Conservation (phyloP, 1,284 basidiomycete species). For the Apiotrichum siamense region DNA sequence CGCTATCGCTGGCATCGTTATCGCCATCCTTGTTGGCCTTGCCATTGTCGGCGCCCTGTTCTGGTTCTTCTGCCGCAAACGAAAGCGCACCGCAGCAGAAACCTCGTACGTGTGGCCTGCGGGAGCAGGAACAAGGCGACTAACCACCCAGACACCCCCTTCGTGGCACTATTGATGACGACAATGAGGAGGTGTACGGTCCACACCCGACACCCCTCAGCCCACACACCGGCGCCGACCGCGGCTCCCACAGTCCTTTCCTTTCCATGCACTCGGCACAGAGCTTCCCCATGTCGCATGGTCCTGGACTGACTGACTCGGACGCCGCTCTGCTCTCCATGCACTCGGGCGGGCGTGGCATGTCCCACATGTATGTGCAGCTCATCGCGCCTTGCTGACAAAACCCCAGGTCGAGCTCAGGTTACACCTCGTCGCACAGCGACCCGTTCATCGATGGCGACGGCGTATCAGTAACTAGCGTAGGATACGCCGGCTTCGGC, state of each 20-base stretch:
- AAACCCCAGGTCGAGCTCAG: not conserved
- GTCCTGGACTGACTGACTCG: too few relatives aligned
- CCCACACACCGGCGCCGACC: not conserved
- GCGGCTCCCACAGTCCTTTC: not conserved
- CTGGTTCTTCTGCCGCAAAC: slow-evolving; percentile 21
- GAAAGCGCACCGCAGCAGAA: not conserved
- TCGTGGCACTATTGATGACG: not conserved
- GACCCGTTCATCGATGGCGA: not conserved
- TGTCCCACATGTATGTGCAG: not conserved
- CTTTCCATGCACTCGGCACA: not conserved
- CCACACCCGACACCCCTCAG: not conserved
- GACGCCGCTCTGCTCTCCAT: not conserved
- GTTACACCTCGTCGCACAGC: not conserved
- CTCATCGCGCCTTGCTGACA: not conserved
- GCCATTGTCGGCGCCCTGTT: slow-evolving; percentile 15
- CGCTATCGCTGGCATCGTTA: slow-evolving; percentile 15
- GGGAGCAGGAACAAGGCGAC: not conserved
- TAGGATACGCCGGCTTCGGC: not conserved
- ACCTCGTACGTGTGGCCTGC: not conserved
- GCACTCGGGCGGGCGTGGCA: too few relatives aligned
- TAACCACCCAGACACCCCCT: not conserved
- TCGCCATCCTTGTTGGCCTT: slow-evolving; percentile 10
- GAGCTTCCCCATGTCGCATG: too few relatives aligned
- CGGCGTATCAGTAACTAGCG: not conserved
- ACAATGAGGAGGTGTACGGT: not conserved